Evolutionary conservation across 1,284 basidiomycete genomes (phyloP), one percentile per base, ranked within the genome.

Genomic region (Irpex sp.): DNA sequence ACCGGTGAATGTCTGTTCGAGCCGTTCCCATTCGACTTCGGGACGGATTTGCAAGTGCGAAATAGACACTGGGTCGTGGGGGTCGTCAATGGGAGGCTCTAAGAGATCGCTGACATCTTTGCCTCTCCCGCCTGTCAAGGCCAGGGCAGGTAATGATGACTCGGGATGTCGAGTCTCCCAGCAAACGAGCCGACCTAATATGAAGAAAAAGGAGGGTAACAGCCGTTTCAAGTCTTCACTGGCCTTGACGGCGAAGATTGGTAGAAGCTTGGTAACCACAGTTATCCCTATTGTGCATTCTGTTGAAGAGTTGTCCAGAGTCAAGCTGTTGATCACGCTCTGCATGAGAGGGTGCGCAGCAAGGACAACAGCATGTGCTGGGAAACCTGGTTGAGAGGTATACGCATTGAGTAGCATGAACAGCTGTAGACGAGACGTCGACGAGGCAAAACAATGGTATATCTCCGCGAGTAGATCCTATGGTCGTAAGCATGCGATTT

Each of bases 231-330:
- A 78, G 4, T 79, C 75, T 7, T 80, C 73, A 51, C 77, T 81
- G 13, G 88, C 83, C 63, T 85, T 78, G 4, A 88, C 83, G 4
- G 90, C 90, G 62, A 92, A 79, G 36, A 87, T 81, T 26, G 90
- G 90, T n/a, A 93, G 77, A 4, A 91, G 72, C 73, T 90, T 92
- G 63, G 86, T 83, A 19, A 92, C 70, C 6, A 89, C 77, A 0
- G 81, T 83, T 49, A 92, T 76, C 5, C 80, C 85, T 57, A 88
- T 80, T 1, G 83, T 84, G 67, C 86, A 88, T 31, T 82, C 77
- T 1, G 87, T 90, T 6, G 89, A 85, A 33, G 90, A 92, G 63
- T 84, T 85, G 71, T 93, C 91, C 65, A 91, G 77, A 35, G 88
- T 75, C 31, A 93, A 78, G 1, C 87, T 92, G 57, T 81, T 73